phyloP scores from a whole-genome alignment of 2,329 filamentous ascomycete genomes.

The Coccinonectria pachysandricola region DNA sequence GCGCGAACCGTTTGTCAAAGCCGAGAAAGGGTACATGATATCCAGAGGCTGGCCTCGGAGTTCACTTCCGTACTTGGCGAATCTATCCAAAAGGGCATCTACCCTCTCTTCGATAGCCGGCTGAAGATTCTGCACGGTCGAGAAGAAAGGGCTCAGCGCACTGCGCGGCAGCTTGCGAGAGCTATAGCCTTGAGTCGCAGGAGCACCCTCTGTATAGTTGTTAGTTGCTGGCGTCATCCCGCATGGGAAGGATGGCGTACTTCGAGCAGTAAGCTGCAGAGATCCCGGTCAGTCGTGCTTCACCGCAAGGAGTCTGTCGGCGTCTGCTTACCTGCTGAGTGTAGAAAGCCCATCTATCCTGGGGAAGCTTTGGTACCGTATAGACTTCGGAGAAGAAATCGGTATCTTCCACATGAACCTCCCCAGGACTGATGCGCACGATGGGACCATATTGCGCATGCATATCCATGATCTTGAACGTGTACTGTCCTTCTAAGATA shows the following conservation, averaged over 20 bases:
- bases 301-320: not conserved
- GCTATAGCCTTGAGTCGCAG: constrained; percentile 26
- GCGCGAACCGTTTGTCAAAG: constrained; percentile 26
- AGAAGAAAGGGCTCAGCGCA: constrained; percentile 28
- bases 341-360: constrained; percentile 26
- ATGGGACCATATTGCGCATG: constrained; percentile 33
- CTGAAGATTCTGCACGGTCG: constrained; percentile 28
- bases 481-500: constrained; percentile 30
- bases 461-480: constrained; percentile 29
- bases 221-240: constrained; percentile 8
- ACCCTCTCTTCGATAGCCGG: constrained; percentile 27
- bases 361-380: constrained; percentile 18
- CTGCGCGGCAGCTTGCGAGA: constrained; percentile 24
- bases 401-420: constrained; percentile 28
- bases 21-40: constrained; percentile 28
- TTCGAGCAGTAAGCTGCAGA: constrained; percentile 23
- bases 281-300: constrained; percentile 8
- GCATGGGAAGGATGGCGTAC: constrained; percentile 15
- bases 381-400: constrained; percentile 31
- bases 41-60: constrained; percentile 20
- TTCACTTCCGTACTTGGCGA: constrained; percentile 19
- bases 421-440: constrained; percentile 30
- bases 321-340: constrained; percentile 23
- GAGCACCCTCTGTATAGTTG: constrained; percentile 20
- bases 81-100: constrained; percentile 21